These are phyloP conservation scores for Iris macrosiphon DNA, from an alignment of 106 monocot species.

Conservation along the genomic window DNA sequence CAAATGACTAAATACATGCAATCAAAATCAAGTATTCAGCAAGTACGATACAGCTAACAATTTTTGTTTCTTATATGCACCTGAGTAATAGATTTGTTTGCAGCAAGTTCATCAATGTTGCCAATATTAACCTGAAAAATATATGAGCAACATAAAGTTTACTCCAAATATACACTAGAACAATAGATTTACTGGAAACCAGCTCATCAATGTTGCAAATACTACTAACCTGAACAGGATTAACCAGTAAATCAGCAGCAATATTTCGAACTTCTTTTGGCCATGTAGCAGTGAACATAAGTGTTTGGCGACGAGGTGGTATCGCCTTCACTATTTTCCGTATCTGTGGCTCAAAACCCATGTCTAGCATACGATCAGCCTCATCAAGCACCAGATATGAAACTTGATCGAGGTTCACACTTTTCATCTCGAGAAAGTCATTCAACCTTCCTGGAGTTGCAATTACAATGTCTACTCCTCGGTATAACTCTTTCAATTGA, in stretches of 20 bases:
- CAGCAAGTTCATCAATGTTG: not conserved
- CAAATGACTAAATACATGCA: not conserved
- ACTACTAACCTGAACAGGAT: conserved; percentile 62
- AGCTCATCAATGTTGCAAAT: conserved; percentile 65
- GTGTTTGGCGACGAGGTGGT: conserved; percentile 66
- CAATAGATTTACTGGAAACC: conserved; percentile 69
- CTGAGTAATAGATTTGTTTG: conserved; percentile 3
- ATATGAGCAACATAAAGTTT: not conserved
- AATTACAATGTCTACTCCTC: conserved; percentile 66
- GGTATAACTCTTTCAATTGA: conserved; percentile 59
- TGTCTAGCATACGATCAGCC: conserved; percentile 88
- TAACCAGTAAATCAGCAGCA: conserved; percentile 60
- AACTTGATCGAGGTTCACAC: conserved; percentile 60
- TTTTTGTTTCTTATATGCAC: not conserved
- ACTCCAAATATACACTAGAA: conserved; percentile 33
- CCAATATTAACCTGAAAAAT: not conserved
- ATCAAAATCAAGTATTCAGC: not conserved
- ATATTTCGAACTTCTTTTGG: conserved; percentile 78
- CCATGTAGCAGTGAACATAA: conserved; percentile 95
- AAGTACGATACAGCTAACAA: not conserved
- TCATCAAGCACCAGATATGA: conserved; percentile 83
- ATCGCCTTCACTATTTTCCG: conserved; percentile 74
- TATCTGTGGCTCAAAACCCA: conserved; percentile 95
- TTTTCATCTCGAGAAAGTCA: conserved; percentile 83
- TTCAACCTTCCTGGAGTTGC: conserved; percentile 86